Conservation (phyloP, 306 rosid species). For the Oemleria cerasiformis region DNA sequence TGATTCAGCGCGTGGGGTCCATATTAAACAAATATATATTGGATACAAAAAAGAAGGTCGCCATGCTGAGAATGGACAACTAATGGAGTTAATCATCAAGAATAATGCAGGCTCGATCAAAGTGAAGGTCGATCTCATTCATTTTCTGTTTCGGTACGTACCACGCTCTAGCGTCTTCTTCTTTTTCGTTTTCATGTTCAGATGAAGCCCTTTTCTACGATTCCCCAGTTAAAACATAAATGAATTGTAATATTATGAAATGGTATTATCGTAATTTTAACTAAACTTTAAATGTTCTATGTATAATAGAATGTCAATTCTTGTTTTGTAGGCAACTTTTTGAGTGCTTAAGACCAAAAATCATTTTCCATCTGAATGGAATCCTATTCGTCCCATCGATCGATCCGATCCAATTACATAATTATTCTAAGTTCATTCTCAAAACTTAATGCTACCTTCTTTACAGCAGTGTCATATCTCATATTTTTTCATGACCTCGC, state of each 20-base stretch:
- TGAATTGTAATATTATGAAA: too few relatives aligned
- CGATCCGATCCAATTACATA: constrained; percentile 4
- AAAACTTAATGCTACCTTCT: constrained; percentile 3
- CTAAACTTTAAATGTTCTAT: not conserved
- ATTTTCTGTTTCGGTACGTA: too few relatives aligned
- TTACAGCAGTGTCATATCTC: not conserved
- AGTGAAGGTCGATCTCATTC: too few relatives aligned
- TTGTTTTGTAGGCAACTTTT: constrained; percentile 2
- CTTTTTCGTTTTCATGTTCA: too few relatives aligned
- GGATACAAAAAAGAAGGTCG: not conserved
- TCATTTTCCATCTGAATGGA: constrained; percentile 32
- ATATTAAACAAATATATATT: not conserved
- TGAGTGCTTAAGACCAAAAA: constrained; percentile 18
- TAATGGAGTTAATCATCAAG: not conserved
- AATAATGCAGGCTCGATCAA: not conserved
- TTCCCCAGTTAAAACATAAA: too few relatives aligned
- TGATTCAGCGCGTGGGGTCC: not conserved
- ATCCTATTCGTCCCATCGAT: constrained; percentile 29
- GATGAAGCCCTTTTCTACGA: too few relatives aligned
- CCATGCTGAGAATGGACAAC: not conserved
- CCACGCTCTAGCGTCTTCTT: too few relatives aligned
- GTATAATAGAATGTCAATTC: constrained; percentile 11
- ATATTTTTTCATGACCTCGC: not conserved
- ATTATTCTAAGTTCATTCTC: constrained; percentile 21
- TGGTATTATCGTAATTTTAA: too few relatives aligned